These are phyloP conservation scores for Colletotrichum musae DNA, from an alignment of 2,329 filamentous ascomycete genomes.

Conservation along the genomic window DNA sequence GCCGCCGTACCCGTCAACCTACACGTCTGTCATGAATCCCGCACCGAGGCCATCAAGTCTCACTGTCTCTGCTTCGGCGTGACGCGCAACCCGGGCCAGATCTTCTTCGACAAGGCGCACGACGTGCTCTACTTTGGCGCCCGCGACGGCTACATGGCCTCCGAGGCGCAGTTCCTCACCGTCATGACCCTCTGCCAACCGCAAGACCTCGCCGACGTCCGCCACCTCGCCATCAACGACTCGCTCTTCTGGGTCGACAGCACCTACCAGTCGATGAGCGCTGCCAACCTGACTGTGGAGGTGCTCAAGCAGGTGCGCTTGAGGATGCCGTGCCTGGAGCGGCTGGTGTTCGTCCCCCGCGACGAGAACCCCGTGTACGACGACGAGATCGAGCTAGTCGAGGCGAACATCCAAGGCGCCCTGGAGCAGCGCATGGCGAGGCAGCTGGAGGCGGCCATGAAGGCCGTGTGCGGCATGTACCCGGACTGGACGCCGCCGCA, in stretches of 20 bases:
- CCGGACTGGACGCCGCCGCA: slow-evolving; percentile 51
- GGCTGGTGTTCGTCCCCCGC: slow-evolving; percentile 61
- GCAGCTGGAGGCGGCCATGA: slow-evolving; percentile 54
- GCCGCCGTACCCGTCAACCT: slow-evolving; percentile 60
- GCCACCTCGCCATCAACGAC: slow-evolving; percentile 62
- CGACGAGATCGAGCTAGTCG: slow-evolving; percentile 44
- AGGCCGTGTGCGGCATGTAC: slow-evolving; percentile 48
- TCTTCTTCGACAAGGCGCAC: slow-evolving; percentile 57
- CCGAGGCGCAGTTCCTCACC: slow-evolving; percentile 61
- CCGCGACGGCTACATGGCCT: slow-evolving; percentile 60
- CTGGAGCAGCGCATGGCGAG: slow-evolving; percentile 53
- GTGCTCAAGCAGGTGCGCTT: slow-evolving; percentile 55
- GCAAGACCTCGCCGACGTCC: slow-evolving; percentile 57
- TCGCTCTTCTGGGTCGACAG: slow-evolving; percentile 55
- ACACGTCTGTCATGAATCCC: slow-evolving; percentile 63
- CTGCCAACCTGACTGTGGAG: slow-evolving; percentile 56
- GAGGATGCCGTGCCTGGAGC: slow-evolving; percentile 57
- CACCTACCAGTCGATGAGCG: slow-evolving; percentile 55
- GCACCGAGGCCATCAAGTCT: slow-evolving; percentile 57
- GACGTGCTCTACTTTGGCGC: slow-evolving; percentile 66
- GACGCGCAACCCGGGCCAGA: slow-evolving; percentile 55
- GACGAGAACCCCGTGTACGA: slow-evolving; percentile 53
- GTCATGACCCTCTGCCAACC: slow-evolving; percentile 59
- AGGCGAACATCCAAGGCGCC: slow-evolving; percentile 45
- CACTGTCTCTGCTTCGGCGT: slow-evolving; percentile 60